Percentiles rank a stretch among this genome's conserved stretches.
These are phyloP conservation scores for Penicillium cosmopolitanum DNA, from an alignment of 495 filamentous ascomycete species.

Conservation along the genomic window DNA sequence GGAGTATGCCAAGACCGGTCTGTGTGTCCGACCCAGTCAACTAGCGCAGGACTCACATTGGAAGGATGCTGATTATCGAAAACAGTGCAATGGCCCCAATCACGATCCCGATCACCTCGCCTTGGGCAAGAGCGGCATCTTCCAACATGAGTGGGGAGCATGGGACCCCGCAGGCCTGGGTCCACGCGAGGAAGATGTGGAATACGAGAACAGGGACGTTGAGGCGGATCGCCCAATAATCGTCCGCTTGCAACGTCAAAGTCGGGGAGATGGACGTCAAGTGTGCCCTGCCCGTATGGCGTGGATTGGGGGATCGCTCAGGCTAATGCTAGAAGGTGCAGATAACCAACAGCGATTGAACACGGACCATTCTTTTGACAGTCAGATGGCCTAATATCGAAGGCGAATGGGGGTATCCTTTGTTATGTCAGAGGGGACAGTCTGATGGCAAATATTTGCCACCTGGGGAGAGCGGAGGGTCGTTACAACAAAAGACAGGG, in stretches of 20 bases:
- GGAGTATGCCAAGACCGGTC: constrained; percentile 14
- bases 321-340: constrained; percentile 9
- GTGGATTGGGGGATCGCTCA: constrained; percentile 14
- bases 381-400: background rate
- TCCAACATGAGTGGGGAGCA: constrained; percentile 28
- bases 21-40: constrained; percentile 11
- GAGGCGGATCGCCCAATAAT: constrained; percentile 7
- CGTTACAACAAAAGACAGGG: constrained; percentile 2
- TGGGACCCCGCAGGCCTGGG: constrained; percentile 9
- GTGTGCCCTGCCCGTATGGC: constrained; percentile 9
- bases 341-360: constrained; percentile 10
- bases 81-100: constrained; percentile 39
- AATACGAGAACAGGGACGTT: constrained; percentile 21
- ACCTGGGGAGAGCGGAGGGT: constrained; percentile 40
- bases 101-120: constrained; percentile 39
- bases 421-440: background rate
- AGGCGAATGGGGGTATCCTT: background rate
- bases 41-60: constrained; percentile 33
- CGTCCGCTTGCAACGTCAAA: constrained; percentile 1
- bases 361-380: constrained; percentile 7
- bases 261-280: background rate
- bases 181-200: constrained; percentile 13
- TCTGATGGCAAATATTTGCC: constrained; percentile 6
- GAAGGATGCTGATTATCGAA: constrained; percentile 36
- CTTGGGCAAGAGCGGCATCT: constrained; percentile 26